Evolutionary conservation across 768 basidiomycete species (phyloP), one percentile per base, ranked within the genome.

Genomic region (Suillus cothurnatus): DNA sequence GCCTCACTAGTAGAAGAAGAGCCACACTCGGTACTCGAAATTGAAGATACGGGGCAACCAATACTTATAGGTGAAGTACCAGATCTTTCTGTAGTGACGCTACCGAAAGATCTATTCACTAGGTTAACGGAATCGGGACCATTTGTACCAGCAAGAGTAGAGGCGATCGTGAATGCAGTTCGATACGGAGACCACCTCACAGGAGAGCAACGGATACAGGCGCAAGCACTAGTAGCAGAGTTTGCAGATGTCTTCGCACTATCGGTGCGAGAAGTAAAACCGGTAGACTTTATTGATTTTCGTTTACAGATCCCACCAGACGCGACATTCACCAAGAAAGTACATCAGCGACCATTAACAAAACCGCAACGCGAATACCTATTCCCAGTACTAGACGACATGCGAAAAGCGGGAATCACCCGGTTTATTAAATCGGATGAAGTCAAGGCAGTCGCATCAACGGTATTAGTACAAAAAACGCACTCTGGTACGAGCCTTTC

Each of bases 281-380:
- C n/a, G n/a, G n/a, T n/a, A n/a, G n/a, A n/a, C n/a, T n/a, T n/a
- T n/a, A n/a, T n/a, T n/a, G n/a, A n/a, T n/a, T n/a, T n/a, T n/a
- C n/a, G n/a, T n/a, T n/a, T n/a, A n/a, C n/a, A n/a, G n/a, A n/a
- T n/a, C n/a, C n/a, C n/a, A n/a, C n/a, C n/a, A n/a, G n/a, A n/a
- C n/a, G n/a, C n/a, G n/a, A n/a, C n/a, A n/a, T n/a, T n/a, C n/a
- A n/a, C n/a, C n/a, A n/a, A n/a, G n/a, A n/a, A n/a, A n/a, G n/a
- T n/a, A n/a, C n/a, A n/a, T 4, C 11, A n/a, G 0, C 55, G 70
- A 12, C 70, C 76, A 0, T 58, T 79, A 3, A 79, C 74, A 0
- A 70, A 68, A 36, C 72, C 75, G 0, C 81, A 82, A 65, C 61
- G 66, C 9, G 66, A 69, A 14, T 82, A 70, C 52, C 66, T 79